A percentile compares a stretch with the other conserved stretches of the same genome.
Conservation (phyloP, 1,284 basidiomycete genomes). For the Rhodotorula sp. region DNA sequence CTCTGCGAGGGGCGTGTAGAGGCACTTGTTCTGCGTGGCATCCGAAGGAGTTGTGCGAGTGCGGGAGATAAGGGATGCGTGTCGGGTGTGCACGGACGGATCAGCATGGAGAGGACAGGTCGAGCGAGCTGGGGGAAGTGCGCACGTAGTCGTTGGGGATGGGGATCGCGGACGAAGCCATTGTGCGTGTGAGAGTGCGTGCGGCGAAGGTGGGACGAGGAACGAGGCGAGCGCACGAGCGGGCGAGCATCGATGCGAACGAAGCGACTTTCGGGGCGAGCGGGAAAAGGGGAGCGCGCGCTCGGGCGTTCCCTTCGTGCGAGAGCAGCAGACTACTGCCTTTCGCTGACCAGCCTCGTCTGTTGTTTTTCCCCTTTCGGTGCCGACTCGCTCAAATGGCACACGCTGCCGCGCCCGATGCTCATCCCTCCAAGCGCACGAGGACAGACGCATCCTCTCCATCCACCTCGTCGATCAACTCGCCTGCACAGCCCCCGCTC, state of each 20-base stretch:
- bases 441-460: not conserved
- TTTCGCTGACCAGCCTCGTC: no score
- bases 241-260: conserved; percentile 11
- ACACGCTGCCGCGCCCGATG: not conserved
- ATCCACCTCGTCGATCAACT: not conserved
- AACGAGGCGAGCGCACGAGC: not conserved
- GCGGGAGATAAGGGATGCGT: not conserved
- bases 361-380: no score
- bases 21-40: conserved; percentile 49
- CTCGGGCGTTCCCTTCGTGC: not conserved
- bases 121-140: not conserved
- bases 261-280: no score
- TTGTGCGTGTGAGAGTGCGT: conserved; percentile 28
- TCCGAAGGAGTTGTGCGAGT: not conserved
- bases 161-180: conserved; percentile 47
- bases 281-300: not conserved
- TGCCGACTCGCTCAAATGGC: no score
- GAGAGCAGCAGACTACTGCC: no score
- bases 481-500: not conserved
- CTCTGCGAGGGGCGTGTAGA: conserved; percentile 84
- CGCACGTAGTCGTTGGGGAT: conserved; percentile 56
- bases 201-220: conserved; percentile 5
- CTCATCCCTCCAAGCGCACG: not conserved
- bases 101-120: not conserved
- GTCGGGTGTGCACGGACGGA: not conserved